Evolutionary conservation across 306 rosid genomes (phyloP).

Genomic region (Casuarina glauca): DNA sequence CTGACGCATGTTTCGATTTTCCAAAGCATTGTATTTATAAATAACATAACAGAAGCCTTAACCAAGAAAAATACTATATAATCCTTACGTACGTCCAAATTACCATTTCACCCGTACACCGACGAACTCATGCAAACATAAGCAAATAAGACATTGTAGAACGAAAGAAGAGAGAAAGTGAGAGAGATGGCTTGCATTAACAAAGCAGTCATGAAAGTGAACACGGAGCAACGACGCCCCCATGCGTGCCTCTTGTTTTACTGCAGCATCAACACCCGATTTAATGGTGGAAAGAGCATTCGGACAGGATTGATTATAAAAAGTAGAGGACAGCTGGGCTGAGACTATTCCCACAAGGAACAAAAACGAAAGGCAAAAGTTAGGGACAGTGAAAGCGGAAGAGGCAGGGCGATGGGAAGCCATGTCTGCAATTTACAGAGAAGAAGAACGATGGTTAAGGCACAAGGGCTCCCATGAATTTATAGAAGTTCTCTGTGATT

Average conservation of each 20-base stretch:
- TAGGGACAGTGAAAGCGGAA: slow-evolving; percentile 5
- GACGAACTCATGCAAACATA: neutral
- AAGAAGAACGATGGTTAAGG: slow-evolving; percentile 2
- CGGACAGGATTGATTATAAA: slow-evolving; percentile 55
- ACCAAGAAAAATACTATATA: too few species aligned
- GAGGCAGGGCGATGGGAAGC: neutral
- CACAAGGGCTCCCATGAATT: slow-evolving; percentile 10
- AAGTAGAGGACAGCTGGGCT: slow-evolving; percentile 55
- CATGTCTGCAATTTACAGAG: slow-evolving; percentile 3
- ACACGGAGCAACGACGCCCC: slow-evolving; percentile 86
- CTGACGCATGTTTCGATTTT: too few species aligned
- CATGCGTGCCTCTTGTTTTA: slow-evolving; percentile 63
- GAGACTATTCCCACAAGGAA: slow-evolving; percentile 36
- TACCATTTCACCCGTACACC: neutral
- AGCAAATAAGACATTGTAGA: neutral
- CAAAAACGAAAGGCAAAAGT: slow-evolving; percentile 18
- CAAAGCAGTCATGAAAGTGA: slow-evolving; percentile 89
- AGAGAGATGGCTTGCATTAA: slow-evolving; percentile 54
- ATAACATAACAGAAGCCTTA: too few species aligned
- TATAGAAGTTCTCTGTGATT: slow-evolving; percentile 5
- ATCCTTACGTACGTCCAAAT: too few species aligned
- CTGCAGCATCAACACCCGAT: slow-evolving; percentile 39
- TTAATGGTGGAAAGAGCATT: slow-evolving; percentile 55
- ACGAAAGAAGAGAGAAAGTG: neutral
- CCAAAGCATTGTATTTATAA: too few species aligned